phyloP scores from a whole-genome alignment of 495 filamentous ascomycete species.

The Polyplosphaeria fusca region DNA sequence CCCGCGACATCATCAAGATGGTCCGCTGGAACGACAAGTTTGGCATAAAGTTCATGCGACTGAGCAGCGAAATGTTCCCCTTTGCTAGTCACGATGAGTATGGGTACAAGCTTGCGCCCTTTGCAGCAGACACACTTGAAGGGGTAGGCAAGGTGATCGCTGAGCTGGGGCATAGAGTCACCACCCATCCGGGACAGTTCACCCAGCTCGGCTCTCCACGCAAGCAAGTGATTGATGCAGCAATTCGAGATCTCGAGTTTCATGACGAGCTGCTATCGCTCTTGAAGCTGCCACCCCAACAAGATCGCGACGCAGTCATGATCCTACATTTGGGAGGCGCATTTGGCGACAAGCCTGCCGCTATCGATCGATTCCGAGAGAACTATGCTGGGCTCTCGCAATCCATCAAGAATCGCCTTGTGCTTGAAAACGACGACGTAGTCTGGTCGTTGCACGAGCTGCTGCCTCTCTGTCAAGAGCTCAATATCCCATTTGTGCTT shows the following conservation, averaged over 20 bases:
- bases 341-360: conserved; percentile 82
- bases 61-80: conserved; percentile 95
- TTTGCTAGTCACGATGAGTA: conserved; percentile 86
- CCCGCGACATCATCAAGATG: conserved; percentile 78
- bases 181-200: conserved; percentile 88
- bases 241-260: conserved; percentile 81
- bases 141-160: conserved; percentile 75
- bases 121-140: conserved; percentile 73
- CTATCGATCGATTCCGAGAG: conserved; percentile 73
- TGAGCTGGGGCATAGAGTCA: conserved; percentile 79
- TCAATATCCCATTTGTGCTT: conserved; percentile 88
- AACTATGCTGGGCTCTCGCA: conserved; percentile 67
- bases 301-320: conserved; percentile 87
- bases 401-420: conserved; percentile 73
- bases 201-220: conserved; percentile 85
- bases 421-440: conserved; percentile 94
- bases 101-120: conserved; percentile 82
- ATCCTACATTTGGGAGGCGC: conserved; percentile 92
- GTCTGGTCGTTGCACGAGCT: conserved; percentile 87
- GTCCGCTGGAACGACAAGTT: conserved; percentile 92
- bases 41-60: conserved; percentile 85
- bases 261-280: conserved; percentile 82
- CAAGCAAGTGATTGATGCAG: conserved; percentile 66
- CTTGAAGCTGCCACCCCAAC: conserved; percentile 73
- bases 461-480: conserved; percentile 84